Base-by-base conservation (phyloP, 441 rosid species). In the Cnidoscolus chayamansa region DNA sequence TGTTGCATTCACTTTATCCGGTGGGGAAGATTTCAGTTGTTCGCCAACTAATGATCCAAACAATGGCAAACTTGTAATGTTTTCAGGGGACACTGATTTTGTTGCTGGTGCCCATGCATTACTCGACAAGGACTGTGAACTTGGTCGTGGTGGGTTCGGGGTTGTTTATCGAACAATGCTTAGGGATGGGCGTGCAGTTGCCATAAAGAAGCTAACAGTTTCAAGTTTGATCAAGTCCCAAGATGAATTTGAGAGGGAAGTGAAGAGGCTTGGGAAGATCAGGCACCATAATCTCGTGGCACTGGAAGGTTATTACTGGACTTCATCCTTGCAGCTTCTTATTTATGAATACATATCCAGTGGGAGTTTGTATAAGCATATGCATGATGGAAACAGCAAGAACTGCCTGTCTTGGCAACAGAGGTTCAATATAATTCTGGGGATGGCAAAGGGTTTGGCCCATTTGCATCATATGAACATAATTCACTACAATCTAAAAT, bases 81-180 rank as follows among this genome's bases (percentile, higher is more conserved):
- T 95, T 82, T 88, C 96, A 9, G 96, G 93, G 0, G 91, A 88
- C 59, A 92, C 93, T 31, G 91, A 90, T 72, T 92, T 88, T 74
- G 88, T 81, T 63, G 84, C 85, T 12, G 96, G 99, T 16, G 87
- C 94, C 5, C 86, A 89, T 70, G 96, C 89, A 0, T 78, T 95
- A 79, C 98, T 95, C 68, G 91, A 87, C 84, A 92, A 95, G 84
- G 98, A 95, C 72, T 84, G 90, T 4, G 97, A 91, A 76, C 80
- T 95, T 19, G 99, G 99, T 3, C 97, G 94, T 37, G 99, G 99
- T 9, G 99, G 98, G 43, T 95, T 95, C 35, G 99, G 99, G 50
- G 92, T 91, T 57, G 99, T 93, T 75, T 95, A 95, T 78, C 85
- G 66, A 66, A 84, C 99, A 43, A 65, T 79, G 43, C 90, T 93